Base-by-base conservation (phyloP, 345 rosid genomes). In the Arabidopsis suecica region DNA sequence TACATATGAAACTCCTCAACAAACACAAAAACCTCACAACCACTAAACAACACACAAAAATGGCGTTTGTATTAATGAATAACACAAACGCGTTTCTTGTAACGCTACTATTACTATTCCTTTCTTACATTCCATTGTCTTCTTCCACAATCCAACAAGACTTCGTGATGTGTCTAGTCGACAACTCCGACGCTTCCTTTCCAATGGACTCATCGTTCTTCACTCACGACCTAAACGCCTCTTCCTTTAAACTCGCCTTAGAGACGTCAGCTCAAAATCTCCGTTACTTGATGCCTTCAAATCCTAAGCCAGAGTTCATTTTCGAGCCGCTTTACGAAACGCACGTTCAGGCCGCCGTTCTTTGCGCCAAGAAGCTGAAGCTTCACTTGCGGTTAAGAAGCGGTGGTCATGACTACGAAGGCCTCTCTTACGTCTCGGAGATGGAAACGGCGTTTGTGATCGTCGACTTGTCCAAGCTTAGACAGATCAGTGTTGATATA, bases 341-440 rank as follows among this genome's bases (percentile, higher is more conserved):
- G 76, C 93, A 91, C 20, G 86, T 91, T 72, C 95, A 86, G 56
- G 86, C 93, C 0, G 85, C 86, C 38, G 88, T 91, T 45, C 69
- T 85, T 41, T 91, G 97, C n/a, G 80, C 88, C 13, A 85, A 81
- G 55, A 16, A 84, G 45, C 67, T 82, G n/a, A 48, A 79, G 5
- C 58, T 89, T 53, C 89, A 87, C 50, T 68, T 89, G 41, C 81
- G 89, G 72, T 60, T 86, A 44, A 86, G 91, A 1, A 88, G 93
- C 6, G 93, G 95, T 0, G 97, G 97, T 22, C 95, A 86, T 72
- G 93, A 89, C 77, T 88, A 85, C 7, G 94, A 89, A 78, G 93
- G 91, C 2, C 72, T 87, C 1, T 87, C 93, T 1, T 91, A 86
- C n/a, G 86, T 85, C 3, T 86, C 91, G 0, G 75, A 83, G 78